Conservation (phyloP, 768 basidiomycete species). For the Amanita jacksonii region DNA sequence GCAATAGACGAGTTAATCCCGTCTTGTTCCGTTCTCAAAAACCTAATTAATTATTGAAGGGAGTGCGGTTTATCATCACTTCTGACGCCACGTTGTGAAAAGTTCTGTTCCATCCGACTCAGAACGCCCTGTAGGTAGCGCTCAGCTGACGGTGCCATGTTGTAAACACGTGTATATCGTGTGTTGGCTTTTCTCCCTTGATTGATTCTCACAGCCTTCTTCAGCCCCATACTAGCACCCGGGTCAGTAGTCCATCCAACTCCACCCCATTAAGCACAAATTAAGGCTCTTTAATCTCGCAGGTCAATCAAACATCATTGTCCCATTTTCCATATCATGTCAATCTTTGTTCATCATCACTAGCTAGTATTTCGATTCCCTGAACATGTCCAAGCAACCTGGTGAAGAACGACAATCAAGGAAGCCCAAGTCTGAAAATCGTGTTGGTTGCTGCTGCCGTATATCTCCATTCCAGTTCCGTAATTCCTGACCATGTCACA, state of each 20-base stretch:
- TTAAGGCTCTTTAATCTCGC: constrained; percentile 8
- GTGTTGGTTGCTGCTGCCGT: constrained; percentile 23
- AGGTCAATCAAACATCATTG: constrained; percentile 8
- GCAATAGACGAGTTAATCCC: no score
- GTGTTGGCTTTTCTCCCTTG: constrained; percentile 28
- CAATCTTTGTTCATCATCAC: no score
- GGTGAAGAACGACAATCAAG: constrained; percentile 32
- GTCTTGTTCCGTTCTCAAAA: no score
- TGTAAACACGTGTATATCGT: constrained; percentile 40
- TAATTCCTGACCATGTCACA: constrained; percentile 7
- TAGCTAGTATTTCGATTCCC: no score
- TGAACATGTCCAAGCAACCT: constrained; percentile 15
- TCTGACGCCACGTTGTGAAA: no score
- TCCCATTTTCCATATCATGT: constrained; percentile 21
- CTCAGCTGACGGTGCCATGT: constrained; percentile 12
- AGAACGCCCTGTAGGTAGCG: no score
- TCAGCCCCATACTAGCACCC: constrained; percentile 16
- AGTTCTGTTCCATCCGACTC: no score
- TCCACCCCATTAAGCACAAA: not conserved
- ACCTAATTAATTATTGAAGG: no score
- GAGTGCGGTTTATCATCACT: no score
- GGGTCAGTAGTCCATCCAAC: constrained; percentile 18
- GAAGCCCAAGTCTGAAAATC: constrained; percentile 36
- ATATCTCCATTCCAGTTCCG: constrained; percentile 5
- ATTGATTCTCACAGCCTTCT: constrained; percentile 31